These are phyloP conservation scores for Fusarium veterinarium DNA, from an alignment of 2,329 filamentous ascomycete genomes.

Conservation along the genomic window DNA sequence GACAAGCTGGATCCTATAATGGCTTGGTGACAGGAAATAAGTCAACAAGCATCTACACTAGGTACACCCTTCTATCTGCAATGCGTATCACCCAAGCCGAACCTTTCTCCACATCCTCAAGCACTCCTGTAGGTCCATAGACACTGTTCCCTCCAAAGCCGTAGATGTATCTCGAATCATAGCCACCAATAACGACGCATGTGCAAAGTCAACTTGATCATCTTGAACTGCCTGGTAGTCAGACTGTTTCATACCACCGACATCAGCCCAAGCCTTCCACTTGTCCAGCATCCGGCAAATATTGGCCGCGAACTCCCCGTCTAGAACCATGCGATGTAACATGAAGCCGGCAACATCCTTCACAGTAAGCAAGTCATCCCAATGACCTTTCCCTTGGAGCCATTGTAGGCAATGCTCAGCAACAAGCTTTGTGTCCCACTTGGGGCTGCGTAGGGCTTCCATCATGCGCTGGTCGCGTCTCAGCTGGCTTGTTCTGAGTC, in stretches of 20 bases:
- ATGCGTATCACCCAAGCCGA: conserved; percentile 55
- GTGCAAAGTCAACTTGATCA: conserved; percentile 57
- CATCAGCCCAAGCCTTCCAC: conserved; percentile 67
- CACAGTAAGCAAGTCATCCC: conserved; percentile 44
- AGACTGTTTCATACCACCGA: conserved; percentile 63
- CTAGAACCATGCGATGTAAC: conserved; percentile 64
- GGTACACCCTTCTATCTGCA: not conserved
- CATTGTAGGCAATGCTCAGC: conserved; percentile 59
- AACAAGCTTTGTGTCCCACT: conserved; percentile 62
- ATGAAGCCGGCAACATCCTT: conserved; percentile 59
- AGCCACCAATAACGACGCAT: conserved; percentile 60
- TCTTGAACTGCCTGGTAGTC: conserved; percentile 57
- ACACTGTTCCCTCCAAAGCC: conserved; percentile 60
- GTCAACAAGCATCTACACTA: not conserved
- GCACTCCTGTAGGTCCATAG: conserved; percentile 66
- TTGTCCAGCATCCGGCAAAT: conserved; percentile 60
- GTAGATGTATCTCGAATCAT: conserved; percentile 59
- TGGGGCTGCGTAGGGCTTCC: conserved; percentile 65
- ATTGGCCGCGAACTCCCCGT: conserved; percentile 55
- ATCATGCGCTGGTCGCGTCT: conserved; percentile 58
- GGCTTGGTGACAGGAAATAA: not conserved
- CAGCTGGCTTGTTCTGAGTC: conserved; percentile 52
- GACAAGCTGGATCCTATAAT: not conserved
- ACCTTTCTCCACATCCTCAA: conserved; percentile 65
- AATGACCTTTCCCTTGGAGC: conserved; percentile 51